Base-by-base conservation (phyloP, 176 grass and related monocot species). In the Zoysia japonica region DNA sequence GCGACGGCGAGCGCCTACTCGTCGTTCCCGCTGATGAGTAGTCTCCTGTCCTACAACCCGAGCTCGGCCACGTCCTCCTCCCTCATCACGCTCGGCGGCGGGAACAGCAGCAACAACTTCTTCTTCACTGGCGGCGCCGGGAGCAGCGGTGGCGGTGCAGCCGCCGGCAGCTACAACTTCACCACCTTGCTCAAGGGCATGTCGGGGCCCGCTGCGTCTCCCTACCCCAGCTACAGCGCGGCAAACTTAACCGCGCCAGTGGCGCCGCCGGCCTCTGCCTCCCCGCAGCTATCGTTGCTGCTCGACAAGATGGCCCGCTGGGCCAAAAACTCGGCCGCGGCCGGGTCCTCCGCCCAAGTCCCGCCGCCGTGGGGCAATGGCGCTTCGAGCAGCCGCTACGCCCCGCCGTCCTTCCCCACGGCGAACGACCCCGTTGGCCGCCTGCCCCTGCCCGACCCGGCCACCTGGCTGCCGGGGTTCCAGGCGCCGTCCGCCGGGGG, bases 221-320 rank as follows among this genome's bases (percentile, higher is more conserved):
- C 61, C 16, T 35, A 74, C 75, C 47, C 86, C 47, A 76, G 70
- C 87, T 70, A 85, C 49, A 46, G 47, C 55, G 75, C 3, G 1
- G 61, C 87, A 14, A 89, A 84, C 11, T 65, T 80, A 35, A 91
- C 88, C 52, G 92, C 90, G 47, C 92, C 96, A 13, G 84, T 89
- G n/a, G 87, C 84, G 10, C 89, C 94, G 52, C 91, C 87, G 1
- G 5, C 20, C n/a, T 35, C 79, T 0, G 74, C 68, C 40, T 88
- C 90, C 39, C 94, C 91, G 3, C 84, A 82, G 44, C 49, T 51
- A 43, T 77, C 84, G 10, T 65, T 87, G 13, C 51, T 38, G 12
- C 19, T 79, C 60, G 90, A 75, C 49, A 48, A 76, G 52, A 51
- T 80, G 47, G 40, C 39, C 5, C 67, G 79, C 66, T 93, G 81